phyloP scores from a whole-genome alignment of 257 asterid genomes.

The Leptodermis oblonga region DNA sequence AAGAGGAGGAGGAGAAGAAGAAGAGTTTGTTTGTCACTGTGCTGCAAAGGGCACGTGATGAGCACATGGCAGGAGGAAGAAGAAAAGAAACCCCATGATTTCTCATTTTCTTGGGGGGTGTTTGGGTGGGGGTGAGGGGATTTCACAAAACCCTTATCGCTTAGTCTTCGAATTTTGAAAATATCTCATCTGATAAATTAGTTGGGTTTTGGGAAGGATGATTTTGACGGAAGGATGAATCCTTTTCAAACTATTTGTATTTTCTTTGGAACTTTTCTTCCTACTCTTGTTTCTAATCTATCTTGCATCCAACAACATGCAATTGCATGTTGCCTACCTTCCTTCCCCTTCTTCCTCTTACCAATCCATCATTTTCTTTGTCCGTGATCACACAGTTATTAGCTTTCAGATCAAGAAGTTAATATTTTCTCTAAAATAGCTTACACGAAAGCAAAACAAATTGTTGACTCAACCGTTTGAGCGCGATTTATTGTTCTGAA shows the following conservation, averaged over 20 bases:
- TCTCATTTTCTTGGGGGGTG: not conserved
- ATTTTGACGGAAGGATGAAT: constrained; percentile 11
- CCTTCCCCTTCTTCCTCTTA: no score
- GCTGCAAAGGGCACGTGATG: constrained; percentile 28
- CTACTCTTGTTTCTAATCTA: constrained; percentile 11
- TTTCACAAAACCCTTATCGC: no score
- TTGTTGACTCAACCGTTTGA: no score
- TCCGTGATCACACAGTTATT: no score
- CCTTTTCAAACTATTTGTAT: constrained; percentile 24
- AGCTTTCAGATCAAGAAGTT: no score
- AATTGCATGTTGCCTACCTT: constrained; percentile 7
- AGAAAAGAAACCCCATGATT: constrained; percentile 24
- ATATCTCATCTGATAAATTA: no score
- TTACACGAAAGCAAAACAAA: no score
- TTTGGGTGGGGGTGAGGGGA: no score
- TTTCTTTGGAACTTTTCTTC: not conserved
- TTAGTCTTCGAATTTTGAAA: no score
- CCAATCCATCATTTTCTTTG: constrained; percentile 15
- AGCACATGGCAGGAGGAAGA: constrained; percentile 26
- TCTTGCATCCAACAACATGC: constrained; percentile 16
- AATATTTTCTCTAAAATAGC: no score
- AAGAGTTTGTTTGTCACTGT: constrained; percentile 4
- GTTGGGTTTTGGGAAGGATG: no score
- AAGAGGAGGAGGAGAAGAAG: constrained; percentile 11
- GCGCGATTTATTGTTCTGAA: no score